These are phyloP conservation scores for Sphaerobolus stellatus DNA, from an alignment of 1,284 basidiomycete genomes.

Conservation along the genomic window DNA sequence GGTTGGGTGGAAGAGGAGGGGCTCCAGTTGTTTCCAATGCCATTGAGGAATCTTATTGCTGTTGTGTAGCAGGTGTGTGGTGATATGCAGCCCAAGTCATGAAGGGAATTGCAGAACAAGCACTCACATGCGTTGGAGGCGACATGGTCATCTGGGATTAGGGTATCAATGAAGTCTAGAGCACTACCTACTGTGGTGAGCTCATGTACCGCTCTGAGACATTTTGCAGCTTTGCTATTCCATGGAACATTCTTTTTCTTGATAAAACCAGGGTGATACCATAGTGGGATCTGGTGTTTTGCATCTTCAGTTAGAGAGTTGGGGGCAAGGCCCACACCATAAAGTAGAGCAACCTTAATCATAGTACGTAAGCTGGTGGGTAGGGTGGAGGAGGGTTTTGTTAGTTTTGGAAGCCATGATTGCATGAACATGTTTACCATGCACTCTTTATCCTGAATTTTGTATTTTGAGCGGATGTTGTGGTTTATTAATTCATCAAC, in stretches of 20 bases:
- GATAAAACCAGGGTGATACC: neutral
- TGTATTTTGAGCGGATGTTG: neutral
- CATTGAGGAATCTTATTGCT: too few relatives aligned
- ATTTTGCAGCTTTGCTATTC: neutral
- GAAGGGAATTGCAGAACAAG: too few relatives aligned
- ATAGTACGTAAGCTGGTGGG: neutral
- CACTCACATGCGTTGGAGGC: too few relatives aligned
- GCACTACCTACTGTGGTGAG: neutral
- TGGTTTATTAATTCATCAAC: slow-evolving; percentile 3
- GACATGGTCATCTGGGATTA: neutral
- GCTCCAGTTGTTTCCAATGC: too few relatives aligned
- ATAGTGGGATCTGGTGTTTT: neutral
- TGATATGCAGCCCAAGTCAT: neutral
- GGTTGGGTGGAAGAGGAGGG: too few relatives aligned
- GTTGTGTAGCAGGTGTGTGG: neutral
- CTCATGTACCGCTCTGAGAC: neutral
- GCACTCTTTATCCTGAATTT: neutral
- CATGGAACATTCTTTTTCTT: neutral
- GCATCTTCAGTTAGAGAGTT: neutral
- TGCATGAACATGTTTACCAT: slow-evolving; percentile 5
- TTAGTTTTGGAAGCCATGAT: neutral
- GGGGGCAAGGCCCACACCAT: neutral
- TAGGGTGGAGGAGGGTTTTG: neutral
- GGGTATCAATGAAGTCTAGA: neutral
- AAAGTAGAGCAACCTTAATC: neutral